Conservation (phyloP, 495 filamentous ascomycete genomes). For the Hapsidospora chrysogenum region DNA sequence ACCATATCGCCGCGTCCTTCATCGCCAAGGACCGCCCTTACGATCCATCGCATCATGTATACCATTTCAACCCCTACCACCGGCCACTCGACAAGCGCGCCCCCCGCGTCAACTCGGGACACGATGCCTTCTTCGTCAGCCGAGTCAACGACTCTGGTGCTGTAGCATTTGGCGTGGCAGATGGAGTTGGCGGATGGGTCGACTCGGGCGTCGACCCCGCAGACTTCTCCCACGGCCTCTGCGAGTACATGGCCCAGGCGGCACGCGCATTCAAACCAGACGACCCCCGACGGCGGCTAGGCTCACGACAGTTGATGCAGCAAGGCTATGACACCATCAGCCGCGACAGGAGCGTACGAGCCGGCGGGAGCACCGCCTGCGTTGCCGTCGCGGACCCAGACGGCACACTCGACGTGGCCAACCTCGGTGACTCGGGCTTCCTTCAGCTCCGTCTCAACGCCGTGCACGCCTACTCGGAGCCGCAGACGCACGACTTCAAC, state of each 20-base stretch:
- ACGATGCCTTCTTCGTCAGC: slow-evolving; percentile 92
- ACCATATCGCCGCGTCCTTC: slow-evolving; percentile 51
- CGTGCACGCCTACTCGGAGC: slow-evolving; percentile 62
- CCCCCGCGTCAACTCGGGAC: slow-evolving; percentile 60
- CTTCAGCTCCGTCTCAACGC: slow-evolving; percentile 69
- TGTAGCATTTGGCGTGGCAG: slow-evolving; percentile 73
- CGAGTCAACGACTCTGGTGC: slow-evolving; percentile 40
- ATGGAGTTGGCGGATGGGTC: slow-evolving; percentile 90
- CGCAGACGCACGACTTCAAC: slow-evolving; percentile 95
- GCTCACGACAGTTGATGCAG: slow-evolving; percentile 59
- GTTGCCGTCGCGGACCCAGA: slow-evolving; percentile 54
- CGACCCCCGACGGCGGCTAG: slow-evolving; percentile 23
- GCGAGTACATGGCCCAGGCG: slow-evolving; percentile 69
- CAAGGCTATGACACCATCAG: slow-evolving; percentile 67
- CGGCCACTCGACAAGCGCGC: slow-evolving; percentile 28
- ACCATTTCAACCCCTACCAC: slow-evolving; percentile 57
- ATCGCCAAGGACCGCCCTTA: slow-evolving; percentile 64
- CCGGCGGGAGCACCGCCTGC: slow-evolving; percentile 81
- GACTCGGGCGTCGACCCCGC: slow-evolving; percentile 84
- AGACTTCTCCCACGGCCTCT: slow-evolving; percentile 90
- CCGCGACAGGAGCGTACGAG: slow-evolving; percentile 50
- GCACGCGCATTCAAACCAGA: slow-evolving; percentile 34
- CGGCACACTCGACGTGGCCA: slow-evolving; percentile 71
- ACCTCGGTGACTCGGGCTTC: slow-evolving; percentile 96
- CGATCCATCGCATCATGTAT: slow-evolving; percentile 50